Conservation (phyloP, 495 filamentous ascomycete species). For the Aspergillus diversus region DNA sequence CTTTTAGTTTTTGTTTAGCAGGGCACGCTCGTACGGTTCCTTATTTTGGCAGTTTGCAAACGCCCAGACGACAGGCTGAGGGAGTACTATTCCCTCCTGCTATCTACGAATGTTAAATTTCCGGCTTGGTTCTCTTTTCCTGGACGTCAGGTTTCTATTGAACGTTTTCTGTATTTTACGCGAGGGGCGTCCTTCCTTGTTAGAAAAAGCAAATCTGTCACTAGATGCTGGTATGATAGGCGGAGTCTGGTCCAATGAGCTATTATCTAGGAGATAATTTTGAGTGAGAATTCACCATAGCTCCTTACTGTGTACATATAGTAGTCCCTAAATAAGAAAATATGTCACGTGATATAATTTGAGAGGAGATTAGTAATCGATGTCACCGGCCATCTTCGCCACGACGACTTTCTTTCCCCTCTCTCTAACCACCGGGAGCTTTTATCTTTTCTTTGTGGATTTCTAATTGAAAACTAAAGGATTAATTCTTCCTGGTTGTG, state of each 20-base stretch:
- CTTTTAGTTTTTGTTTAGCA: neutral
- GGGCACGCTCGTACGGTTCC: slow-evolving; percentile 3
- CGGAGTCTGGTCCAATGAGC: slow-evolving; percentile 30
- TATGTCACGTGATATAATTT: slow-evolving; percentile 9
- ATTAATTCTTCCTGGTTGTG: slow-evolving; percentile 11
- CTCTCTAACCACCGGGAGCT: neutral
- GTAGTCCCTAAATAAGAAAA: neutral
- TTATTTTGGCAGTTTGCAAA: slow-evolving; percentile 2
- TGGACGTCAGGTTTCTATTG: slow-evolving; percentile 14
- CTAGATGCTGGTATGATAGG: slow-evolving; percentile 29
- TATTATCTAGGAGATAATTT: slow-evolving; percentile 14
- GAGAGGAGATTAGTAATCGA: neutral
- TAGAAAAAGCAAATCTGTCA: slow-evolving; percentile 28
- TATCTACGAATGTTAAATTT: slow-evolving; percentile 11
- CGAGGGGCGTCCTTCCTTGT: slow-evolving; percentile 25
- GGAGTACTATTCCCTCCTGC: neutral
- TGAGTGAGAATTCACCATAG: slow-evolving; percentile 7
- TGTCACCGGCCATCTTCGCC: neutral
- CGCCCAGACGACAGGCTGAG: slow-evolving; percentile 1
- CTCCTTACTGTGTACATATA: neutral
- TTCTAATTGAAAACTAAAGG: neutral
- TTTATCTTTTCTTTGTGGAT: neutral
- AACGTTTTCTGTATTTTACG: slow-evolving; percentile 29
- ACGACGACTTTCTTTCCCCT: neutral
- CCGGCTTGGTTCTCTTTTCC: slow-evolving; percentile 1